Percentiles rank a stretch among this genome's conserved stretches.
These are phyloP conservation scores for Filosporella fistucella DNA, from an alignment of 495 filamentous ascomycete species.

Conservation along the genomic window DNA sequence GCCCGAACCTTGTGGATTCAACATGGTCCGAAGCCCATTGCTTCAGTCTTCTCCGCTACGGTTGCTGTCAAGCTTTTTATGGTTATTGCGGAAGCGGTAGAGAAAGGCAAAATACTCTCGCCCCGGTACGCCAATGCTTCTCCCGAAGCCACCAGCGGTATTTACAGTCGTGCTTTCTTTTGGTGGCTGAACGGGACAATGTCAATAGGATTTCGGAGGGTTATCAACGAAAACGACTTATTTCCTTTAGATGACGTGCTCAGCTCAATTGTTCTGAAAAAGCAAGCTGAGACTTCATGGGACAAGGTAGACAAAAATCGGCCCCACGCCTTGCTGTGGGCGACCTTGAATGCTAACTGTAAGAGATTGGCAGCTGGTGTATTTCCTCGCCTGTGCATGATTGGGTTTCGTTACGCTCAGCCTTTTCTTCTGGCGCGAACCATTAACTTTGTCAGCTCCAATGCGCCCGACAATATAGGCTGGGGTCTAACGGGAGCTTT, in stretches of 20 bases:
- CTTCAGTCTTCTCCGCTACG: conserved; percentile 36
- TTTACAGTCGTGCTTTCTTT: conserved; percentile 47
- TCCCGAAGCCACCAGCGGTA: conserved; percentile 50
- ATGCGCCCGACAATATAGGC: background rate
- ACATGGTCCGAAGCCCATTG: conserved; percentile 8
- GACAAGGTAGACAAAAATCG: conserved; percentile 32
- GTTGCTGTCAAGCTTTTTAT: conserved; percentile 41
- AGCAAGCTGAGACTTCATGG: conserved; percentile 21
- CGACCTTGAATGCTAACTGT: too few relatives aligned
- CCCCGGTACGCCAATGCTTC: conserved; percentile 34
- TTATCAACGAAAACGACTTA: conserved; percentile 37
- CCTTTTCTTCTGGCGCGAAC: conserved; percentile 50
- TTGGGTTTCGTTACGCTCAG: conserved; percentile 58
- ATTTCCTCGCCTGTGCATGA: conserved; percentile 35
- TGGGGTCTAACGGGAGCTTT: conserved; percentile 4
- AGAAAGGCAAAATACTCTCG: conserved; percentile 42
- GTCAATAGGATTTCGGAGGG: conserved; percentile 31
- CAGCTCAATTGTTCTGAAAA: conserved; percentile 7
- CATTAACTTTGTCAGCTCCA: conserved; percentile 12
- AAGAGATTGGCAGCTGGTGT: too few relatives aligned
- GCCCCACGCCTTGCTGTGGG: background rate
- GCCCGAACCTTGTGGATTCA: conserved; percentile 32
- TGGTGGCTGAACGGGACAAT: conserved; percentile 57
- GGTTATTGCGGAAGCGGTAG: conserved; percentile 42
- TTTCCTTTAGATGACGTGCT: conserved; percentile 18